Evolutionary conservation across 1,284 basidiomycete species (phyloP), one percentile per base, ranked within the genome.

Genomic region (Coniferiporia sulphurascens): DNA sequence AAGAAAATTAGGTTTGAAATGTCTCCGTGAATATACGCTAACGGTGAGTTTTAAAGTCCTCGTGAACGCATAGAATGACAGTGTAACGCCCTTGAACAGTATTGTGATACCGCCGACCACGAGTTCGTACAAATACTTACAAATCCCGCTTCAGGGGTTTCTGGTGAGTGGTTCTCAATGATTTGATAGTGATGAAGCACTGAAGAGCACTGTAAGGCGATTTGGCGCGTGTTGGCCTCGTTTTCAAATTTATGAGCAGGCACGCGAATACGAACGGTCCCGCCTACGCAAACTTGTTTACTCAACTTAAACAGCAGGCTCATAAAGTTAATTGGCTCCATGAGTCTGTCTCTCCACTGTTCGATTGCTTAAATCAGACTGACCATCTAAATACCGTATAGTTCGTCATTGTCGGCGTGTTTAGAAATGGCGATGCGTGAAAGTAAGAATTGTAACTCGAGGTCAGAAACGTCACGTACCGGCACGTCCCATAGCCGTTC

Each of bases 241-340:
- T 48, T 3, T 57, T 57, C 56, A 50, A 57, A 32, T 43, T 57
- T 15, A 8, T 50, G 13, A 51, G 38, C 34, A 15, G 9, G 21
- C 48, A 57, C 22, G 49, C 50, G 13, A 15, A 41, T 41, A 15
- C 9, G 9, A 15, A 41, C 7, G 38, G 15, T 41, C 9, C 38
- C 38, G 9, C 15, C 15, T 15, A 15, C 38, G 38, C 38, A 15
- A 27, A 27, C 5, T 41, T 41, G 38, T 12, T 12, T 41, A 1
- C 3, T 41, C 38, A 12, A 12, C 15, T 41, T 12, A 41, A 12
- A 41, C 12, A 41, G 38, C 38, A 15, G 15, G 38, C 38, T 41
- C 38, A 41, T 41, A 8, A 41, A 41, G 15, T 12, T 41, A 8
- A 15, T 2, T 3, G 1, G 15, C 38, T 12, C 9, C 12, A 12